A percentile compares a stretch with the other conserved stretches of the same genome.
phyloP scores from a whole-genome alignment of 805 yeast species.

The Kodamaea restingae region DNA sequence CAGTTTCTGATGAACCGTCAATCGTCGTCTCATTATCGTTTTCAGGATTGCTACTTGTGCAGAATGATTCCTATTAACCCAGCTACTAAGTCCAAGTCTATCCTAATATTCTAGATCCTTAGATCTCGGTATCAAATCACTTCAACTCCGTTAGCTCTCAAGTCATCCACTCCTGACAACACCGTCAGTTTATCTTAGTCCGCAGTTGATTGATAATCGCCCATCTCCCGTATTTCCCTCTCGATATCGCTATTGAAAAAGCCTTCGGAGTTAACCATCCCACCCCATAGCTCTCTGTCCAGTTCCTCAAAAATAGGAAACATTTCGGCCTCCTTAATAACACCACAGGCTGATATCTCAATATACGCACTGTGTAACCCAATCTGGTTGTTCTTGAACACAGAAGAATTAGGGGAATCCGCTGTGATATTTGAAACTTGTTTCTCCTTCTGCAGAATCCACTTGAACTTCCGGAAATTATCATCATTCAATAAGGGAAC shows the following conservation, averaged over 20 bases:
- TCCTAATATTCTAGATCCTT: too few relatives aligned
- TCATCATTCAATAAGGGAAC: conserved; percentile 22
- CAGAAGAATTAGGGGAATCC: not conserved
- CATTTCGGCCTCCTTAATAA: not conserved
- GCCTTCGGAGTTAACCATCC: conserved; percentile 3
- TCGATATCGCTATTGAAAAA: not conserved
- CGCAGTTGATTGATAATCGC: too few relatives aligned
- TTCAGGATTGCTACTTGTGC: too few relatives aligned
- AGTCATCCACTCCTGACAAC: too few relatives aligned
- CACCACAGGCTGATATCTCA: conserved; percentile 6
- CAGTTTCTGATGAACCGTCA: too few relatives aligned
- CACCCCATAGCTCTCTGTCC: conserved; percentile 10
- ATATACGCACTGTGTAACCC: conserved; percentile 20
- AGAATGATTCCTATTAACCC: too few relatives aligned
- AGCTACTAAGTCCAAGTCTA: too few relatives aligned
- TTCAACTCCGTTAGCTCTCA: too few relatives aligned
- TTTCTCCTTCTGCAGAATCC: not conserved
- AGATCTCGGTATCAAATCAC: too few relatives aligned
- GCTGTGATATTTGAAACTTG: not conserved
- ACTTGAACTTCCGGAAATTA: conserved; percentile 17
- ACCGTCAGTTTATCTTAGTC: too few relatives aligned
- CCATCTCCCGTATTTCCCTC: conserved; percentile 1
- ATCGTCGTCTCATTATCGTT: too few relatives aligned
- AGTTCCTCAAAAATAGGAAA: conserved; percentile 4
- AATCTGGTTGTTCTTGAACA: conserved; percentile 19